phyloP scores from a whole-genome alignment of 1,139 yeast genomes.

The Debaryomyces singareniensis region DNA sequence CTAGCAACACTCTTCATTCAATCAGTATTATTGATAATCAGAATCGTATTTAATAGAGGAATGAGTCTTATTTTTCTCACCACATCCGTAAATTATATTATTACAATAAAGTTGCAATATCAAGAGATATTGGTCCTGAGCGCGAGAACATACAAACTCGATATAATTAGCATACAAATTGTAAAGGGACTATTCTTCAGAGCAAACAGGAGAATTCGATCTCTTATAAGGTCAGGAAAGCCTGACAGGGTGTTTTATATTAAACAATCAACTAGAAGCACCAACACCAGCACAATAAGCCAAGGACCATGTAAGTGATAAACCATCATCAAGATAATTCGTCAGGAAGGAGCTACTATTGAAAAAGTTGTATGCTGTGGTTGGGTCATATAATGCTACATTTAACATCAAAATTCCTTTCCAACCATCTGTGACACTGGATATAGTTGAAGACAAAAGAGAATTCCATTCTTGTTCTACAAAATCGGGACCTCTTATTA shows the following conservation, averaged over 20 bases:
- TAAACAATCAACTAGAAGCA: conserved; percentile 3
- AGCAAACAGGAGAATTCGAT: no score
- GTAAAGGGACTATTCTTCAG: no score
- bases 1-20: neutral
- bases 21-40: no score
- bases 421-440: conserved; percentile 14
- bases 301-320: conserved; percentile 18
- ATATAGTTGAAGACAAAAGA: conserved; percentile 8
- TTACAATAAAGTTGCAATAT: no score
- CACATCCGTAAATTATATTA: no score
- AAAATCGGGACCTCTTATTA: conserved; percentile 11
- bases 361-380: conserved; percentile 13
- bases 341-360: conserved; percentile 7
- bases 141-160: no score
- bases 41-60: no score
- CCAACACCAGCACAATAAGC: conserved; percentile 10
- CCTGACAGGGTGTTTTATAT: no score
- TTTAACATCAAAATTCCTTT: conserved; percentile 17
- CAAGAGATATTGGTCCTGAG: no score
- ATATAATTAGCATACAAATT: no score
- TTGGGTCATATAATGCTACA: conserved; percentile 15
- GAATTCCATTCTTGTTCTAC: conserved; percentile 15
- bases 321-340: conserved; percentile 14
- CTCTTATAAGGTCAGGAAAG: no score
- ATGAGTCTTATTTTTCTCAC: no score